These are phyloP conservation scores for Phylloporus sp. DNA, from an alignment of 768 basidiomycete species.

Conservation along the genomic window DNA sequence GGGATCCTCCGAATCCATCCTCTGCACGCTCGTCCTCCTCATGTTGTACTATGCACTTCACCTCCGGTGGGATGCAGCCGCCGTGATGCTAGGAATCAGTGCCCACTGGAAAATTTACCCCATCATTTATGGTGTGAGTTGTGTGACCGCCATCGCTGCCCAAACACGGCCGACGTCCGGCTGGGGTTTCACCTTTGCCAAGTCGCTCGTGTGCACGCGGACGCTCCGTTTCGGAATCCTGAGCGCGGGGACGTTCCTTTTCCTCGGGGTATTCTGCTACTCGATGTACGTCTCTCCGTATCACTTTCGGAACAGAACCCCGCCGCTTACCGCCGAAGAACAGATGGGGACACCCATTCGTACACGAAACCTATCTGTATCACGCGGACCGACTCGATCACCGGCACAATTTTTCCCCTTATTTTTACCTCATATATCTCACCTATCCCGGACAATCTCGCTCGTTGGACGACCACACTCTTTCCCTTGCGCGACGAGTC, in stretches of 20 bases:
- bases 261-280: slow-evolving; percentile 64
- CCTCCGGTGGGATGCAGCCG: slow-evolving; percentile 58
- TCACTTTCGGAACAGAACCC: background rate
- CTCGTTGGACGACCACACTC: slow-evolving; percentile 8
- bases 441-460: slow-evolving; percentile 51
- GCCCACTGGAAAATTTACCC: slow-evolving; percentile 99
- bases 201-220: slow-evolving; percentile 42
- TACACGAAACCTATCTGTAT: slow-evolving; percentile 90
- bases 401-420: slow-evolving; percentile 96
- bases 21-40: slow-evolving; percentile 72
- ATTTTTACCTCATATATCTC: slow-evolving; percentile 94
- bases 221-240: slow-evolving; percentile 63
- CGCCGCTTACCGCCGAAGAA: background rate
- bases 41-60: slow-evolving; percentile 59
- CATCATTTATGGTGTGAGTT: slow-evolving; percentile 80
- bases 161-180: slow-evolving; percentile 16
- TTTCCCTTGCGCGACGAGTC: slow-evolving; percentile 38
- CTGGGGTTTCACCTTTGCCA: slow-evolving; percentile 27
- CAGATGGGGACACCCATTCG: slow-evolving; percentile 94
- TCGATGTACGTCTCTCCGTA: slow-evolving; percentile 52
- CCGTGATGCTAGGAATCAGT: slow-evolving; percentile 70
- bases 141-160: slow-evolving; percentile 38
- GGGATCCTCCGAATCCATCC: slow-evolving; percentile 89
- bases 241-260: slow-evolving; percentile 62
- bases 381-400: slow-evolving; percentile 90